A percentile compares a stretch with the other conserved stretches of the same genome.
Evolutionary conservation across 192 early-diverging fungal genomes (phyloP).

Genomic region (Chytriomyces sp.): DNA sequence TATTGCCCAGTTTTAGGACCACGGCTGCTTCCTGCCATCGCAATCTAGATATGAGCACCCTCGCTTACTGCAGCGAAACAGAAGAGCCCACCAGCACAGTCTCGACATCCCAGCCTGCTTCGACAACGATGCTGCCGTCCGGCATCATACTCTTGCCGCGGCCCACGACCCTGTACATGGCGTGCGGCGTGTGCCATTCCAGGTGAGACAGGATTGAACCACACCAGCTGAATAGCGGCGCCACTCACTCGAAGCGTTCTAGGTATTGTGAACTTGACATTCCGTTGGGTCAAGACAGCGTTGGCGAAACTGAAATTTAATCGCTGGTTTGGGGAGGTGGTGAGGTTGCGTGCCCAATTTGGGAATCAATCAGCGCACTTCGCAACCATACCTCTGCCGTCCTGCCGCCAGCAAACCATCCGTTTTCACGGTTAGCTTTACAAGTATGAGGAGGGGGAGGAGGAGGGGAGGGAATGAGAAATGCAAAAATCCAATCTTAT

Average conservation of each 20-base stretch:
- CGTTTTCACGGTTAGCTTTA: too few species aligned
- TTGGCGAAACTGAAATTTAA: too few species aligned
- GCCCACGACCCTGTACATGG: slow-evolving; percentile 1
- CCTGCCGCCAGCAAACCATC: too few species aligned
- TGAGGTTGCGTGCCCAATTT: too few species aligned
- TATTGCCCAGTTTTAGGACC: slow-evolving; percentile 19
- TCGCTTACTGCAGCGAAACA: background rate
- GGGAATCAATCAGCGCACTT: too few species aligned
- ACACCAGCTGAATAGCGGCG: background rate
- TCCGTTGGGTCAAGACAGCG: too few species aligned
- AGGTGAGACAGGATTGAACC: too few species aligned
- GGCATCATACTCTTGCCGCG: background rate
- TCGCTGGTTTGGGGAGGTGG: too few species aligned
- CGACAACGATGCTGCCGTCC: background rate
- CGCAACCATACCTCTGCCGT: too few species aligned
- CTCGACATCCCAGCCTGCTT: slow-evolving; percentile 6
- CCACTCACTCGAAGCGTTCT: background rate
- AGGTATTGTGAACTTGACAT: background rate
- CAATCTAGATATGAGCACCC: background rate
- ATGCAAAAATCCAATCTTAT: too few species aligned
- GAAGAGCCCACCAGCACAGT: background rate
- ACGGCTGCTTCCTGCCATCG: slow-evolving; percentile 14
- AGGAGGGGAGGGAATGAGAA: too few species aligned
- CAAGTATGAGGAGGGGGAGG: too few species aligned
- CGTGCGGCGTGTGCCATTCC: background rate